Conservation (phyloP, 2,329 filamentous ascomycete genomes). For the Phyllosticta citrichinensis region DNA sequence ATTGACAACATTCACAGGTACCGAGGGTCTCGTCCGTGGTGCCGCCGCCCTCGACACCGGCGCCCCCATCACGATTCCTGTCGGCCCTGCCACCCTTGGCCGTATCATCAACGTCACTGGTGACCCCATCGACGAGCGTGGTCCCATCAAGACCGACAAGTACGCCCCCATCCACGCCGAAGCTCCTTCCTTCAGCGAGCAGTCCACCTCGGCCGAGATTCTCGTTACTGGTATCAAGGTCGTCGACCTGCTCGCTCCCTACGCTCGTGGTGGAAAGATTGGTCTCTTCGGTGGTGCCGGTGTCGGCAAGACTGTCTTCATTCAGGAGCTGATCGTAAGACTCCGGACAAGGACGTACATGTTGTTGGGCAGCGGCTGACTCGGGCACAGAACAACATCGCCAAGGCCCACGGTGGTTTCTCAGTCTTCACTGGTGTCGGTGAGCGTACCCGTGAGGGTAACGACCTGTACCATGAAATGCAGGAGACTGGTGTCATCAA, state of each 20-base stretch:
- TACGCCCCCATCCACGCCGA: slow-evolving; percentile 87
- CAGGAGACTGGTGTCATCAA: slow-evolving; percentile 99
- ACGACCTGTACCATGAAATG: slow-evolving; percentile 99
- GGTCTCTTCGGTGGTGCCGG: slow-evolving; percentile 99
- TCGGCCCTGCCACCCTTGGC: slow-evolving; percentile 85
- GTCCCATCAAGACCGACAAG: slow-evolving; percentile 91
- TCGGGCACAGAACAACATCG: slow-evolving; percentile 80
- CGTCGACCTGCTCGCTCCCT: slow-evolving; percentile 95
- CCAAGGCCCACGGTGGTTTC: slow-evolving; percentile 99
- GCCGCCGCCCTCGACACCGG: slow-evolving; percentile 78
- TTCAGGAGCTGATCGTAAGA: slow-evolving; percentile 92
- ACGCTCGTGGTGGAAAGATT: slow-evolving; percentile 99
- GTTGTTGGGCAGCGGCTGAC: slow-evolving; percentile 16
- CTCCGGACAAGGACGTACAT: background rate
- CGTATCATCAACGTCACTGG: slow-evolving; percentile 99
- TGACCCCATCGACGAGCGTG: slow-evolving; percentile 99
- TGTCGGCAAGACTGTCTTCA: slow-evolving; percentile 99
- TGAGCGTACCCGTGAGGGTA: slow-evolving; percentile 99
- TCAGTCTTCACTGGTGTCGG: slow-evolving; percentile 99
- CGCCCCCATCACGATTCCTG: slow-evolving; percentile 89
- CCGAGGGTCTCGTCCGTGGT: slow-evolving; percentile 97
- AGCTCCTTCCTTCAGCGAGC: slow-evolving; percentile 82
- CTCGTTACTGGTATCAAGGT: slow-evolving; percentile 99
- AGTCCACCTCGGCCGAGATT: slow-evolving; percentile 93
- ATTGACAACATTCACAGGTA: slow-evolving; percentile 52